Conservation (phyloP, 306 rosid species). For the Gillenia trifoliata region DNA sequence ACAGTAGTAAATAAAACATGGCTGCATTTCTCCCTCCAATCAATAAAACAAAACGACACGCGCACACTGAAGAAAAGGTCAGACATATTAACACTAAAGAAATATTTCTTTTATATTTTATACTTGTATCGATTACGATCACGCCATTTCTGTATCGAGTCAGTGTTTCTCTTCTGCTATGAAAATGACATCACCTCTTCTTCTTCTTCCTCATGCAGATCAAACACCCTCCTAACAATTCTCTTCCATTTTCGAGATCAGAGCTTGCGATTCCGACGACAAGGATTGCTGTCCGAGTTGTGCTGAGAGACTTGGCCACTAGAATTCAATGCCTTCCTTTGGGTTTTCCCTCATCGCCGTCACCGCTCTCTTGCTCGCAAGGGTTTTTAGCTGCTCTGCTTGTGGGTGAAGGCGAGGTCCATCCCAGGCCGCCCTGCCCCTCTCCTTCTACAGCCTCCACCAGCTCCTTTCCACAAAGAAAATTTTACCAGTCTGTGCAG, state of each 20-base stretch:
- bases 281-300: too few relatives aligned
- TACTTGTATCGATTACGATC: neutral
- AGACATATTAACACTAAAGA: too few relatives aligned
- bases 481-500: slow-evolving; percentile 40
- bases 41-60: too few relatives aligned
- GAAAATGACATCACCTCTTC: slow-evolving; percentile 41
- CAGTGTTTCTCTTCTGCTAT: slow-evolving; percentile 3
- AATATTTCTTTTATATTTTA: too few relatives aligned
- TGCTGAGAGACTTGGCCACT: slow-evolving; percentile 45
- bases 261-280: slow-evolving; percentile 6
- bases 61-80: too few relatives aligned
- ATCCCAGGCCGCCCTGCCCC: slow-evolving; percentile 68
- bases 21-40: too few relatives aligned
- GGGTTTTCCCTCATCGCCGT: slow-evolving; percentile 50
- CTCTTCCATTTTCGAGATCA: slow-evolving; percentile 26
- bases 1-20: too few relatives aligned
- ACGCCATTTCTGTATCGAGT: neutral
- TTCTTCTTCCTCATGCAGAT: slow-evolving; percentile 14
- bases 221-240: slow-evolving; percentile 27
- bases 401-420: slow-evolving; percentile 39
- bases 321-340: slow-evolving; percentile 71
- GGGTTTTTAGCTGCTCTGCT: slow-evolving; percentile 28
- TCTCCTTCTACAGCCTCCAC: slow-evolving; percentile 52
- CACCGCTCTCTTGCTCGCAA: slow-evolving; percentile 41
- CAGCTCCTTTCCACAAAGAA: slow-evolving; percentile 42